phyloP scores from a whole-genome alignment of 2,329 filamentous ascomycete genomes.

The Nothophaeocryptopus gaeumannii region DNA sequence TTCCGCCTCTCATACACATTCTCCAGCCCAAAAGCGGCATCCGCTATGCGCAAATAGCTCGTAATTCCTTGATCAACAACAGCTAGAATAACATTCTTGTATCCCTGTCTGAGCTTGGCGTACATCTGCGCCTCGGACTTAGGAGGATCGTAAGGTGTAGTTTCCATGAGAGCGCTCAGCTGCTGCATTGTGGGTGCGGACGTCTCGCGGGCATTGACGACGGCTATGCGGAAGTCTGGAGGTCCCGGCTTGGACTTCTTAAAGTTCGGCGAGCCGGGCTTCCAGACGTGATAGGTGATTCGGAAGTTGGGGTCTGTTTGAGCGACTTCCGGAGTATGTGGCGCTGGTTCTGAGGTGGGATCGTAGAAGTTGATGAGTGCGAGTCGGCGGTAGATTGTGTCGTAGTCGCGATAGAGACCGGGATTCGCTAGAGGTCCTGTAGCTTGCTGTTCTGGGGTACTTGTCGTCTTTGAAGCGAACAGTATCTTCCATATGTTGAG shows the following conservation, averaged over 20 bases:
- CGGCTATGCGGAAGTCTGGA: constrained; percentile 81
- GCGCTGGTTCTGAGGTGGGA: constrained; percentile 41
- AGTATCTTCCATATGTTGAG: constrained; percentile 18
- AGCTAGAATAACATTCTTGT: constrained; percentile 78
- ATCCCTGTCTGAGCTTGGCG: constrained; percentile 76
- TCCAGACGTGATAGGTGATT: constrained; percentile 80
- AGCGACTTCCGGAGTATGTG: constrained; percentile 32
- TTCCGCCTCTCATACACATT: constrained; percentile 62
- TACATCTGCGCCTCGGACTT: constrained; percentile 57
- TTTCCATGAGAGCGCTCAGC: constrained; percentile 67
- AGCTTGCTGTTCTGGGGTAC: constrained; percentile 29
- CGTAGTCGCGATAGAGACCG: constrained; percentile 55
- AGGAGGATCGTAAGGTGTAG: constrained; percentile 66
- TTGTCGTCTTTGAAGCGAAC: constrained; percentile 1
- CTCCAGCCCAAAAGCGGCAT: constrained; percentile 73
- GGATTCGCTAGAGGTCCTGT: constrained; percentile 48
- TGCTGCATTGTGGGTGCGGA: constrained; percentile 71
- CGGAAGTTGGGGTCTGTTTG: constrained; percentile 56
- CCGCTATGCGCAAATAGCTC: constrained; percentile 78
- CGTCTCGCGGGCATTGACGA: constrained; percentile 72
- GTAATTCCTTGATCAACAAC: constrained; percentile 87
- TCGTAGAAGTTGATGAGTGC: constrained; percentile 70
- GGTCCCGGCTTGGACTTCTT: constrained; percentile 73
- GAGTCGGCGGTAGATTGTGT: constrained; percentile 72
- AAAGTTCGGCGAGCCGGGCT: constrained; percentile 62